These are phyloP conservation scores for Polychytrium aggregatum DNA, from an alignment of 192 early-diverging fungal species.

Conservation along the genomic window DNA sequence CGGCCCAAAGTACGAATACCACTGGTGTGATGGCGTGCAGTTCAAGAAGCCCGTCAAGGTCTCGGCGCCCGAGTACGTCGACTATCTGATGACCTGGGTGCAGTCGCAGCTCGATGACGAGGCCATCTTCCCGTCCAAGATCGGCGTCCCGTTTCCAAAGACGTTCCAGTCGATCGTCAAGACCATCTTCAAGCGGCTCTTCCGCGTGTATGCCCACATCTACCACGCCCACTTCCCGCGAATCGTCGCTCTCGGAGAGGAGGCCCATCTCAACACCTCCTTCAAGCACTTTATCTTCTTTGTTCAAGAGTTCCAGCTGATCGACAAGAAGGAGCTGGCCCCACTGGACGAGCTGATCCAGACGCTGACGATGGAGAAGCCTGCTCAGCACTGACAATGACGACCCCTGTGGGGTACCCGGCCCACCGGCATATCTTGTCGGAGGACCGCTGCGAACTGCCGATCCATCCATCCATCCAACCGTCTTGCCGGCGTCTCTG, in stretches of 20 bases:
- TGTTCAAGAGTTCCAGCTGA: slow-evolving; percentile 74
- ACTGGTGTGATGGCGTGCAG: slow-evolving; percentile 66
- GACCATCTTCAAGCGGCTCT: slow-evolving; percentile 75
- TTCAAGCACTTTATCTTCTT: slow-evolving; percentile 93
- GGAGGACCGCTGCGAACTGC: no score
- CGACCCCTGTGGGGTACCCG: no score
- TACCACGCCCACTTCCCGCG: slow-evolving; percentile 75
- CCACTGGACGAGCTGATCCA: slow-evolving; percentile 39
- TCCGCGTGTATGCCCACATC: slow-evolving; percentile 89
- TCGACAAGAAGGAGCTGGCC: slow-evolving; percentile 48
- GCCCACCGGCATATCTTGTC: no score
- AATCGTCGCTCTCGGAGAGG: slow-evolving; percentile 66
- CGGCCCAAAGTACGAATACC: slow-evolving; percentile 71
- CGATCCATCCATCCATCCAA: no score
- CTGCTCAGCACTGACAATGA: no score
- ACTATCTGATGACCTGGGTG: slow-evolving; percentile 69
- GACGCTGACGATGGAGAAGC: no score
- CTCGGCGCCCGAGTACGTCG: slow-evolving; percentile 83
- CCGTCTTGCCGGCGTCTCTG: no score
- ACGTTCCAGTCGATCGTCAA: slow-evolving; percentile 56
- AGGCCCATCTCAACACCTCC: slow-evolving; percentile 82
- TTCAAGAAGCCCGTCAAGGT: slow-evolving; percentile 73
- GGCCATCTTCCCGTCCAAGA: slow-evolving; percentile 71
- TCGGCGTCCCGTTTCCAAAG: slow-evolving; percentile 64
- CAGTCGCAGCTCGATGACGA: slow-evolving; percentile 79